These are phyloP conservation scores for Phytopythium aichiense DNA, from an alignment of 352 stramenopile species.

Conservation along the genomic window DNA sequence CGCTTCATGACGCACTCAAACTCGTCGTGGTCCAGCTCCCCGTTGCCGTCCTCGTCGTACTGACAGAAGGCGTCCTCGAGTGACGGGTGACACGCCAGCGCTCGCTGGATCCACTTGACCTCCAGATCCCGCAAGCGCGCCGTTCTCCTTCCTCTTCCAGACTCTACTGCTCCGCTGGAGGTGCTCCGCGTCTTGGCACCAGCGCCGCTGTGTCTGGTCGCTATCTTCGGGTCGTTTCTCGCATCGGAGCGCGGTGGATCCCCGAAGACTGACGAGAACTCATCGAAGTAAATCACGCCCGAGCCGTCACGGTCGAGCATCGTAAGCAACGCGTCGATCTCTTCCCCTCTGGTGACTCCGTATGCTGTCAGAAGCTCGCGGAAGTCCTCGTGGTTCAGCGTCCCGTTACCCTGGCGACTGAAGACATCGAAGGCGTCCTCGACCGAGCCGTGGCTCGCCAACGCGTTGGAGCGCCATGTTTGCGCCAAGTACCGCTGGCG, in stretches of 20 bases:
- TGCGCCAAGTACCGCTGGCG: constrained; percentile 34
- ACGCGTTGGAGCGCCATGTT: constrained; percentile 40
- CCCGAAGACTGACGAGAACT: constrained; percentile 63
- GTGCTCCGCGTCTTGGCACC: not conserved
- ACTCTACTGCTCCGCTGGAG: constrained; percentile 9
- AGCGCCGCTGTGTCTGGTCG: not conserved
- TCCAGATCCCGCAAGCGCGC: constrained; percentile 41
- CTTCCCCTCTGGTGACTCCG: constrained; percentile 34
- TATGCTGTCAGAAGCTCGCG: constrained; percentile 39
- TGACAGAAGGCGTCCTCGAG: constrained; percentile 61
- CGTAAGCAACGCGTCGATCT: constrained; percentile 41
- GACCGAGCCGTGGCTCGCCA: constrained; percentile 27
- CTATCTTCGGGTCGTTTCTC: not conserved
- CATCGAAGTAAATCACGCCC: constrained; percentile 51
- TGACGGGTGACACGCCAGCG: constrained; percentile 49
- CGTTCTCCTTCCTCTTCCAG: constrained; percentile 19
- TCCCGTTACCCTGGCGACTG: constrained; percentile 36
- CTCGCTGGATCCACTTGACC: constrained; percentile 60
- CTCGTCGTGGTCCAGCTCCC: constrained; percentile 51
- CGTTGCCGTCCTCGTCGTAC: constrained; percentile 53
- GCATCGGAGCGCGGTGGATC: constrained; percentile 16
- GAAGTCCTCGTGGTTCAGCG: constrained; percentile 47
- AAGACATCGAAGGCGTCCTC: constrained; percentile 36
- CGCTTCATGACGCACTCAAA: constrained; percentile 68
- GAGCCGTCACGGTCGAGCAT: constrained; percentile 42